Evolutionary conservation across 2,329 filamentous ascomycete genomes (phyloP), one percentile per base, ranked within the genome.

Genomic region (Fusarium albosuccineum): DNA sequence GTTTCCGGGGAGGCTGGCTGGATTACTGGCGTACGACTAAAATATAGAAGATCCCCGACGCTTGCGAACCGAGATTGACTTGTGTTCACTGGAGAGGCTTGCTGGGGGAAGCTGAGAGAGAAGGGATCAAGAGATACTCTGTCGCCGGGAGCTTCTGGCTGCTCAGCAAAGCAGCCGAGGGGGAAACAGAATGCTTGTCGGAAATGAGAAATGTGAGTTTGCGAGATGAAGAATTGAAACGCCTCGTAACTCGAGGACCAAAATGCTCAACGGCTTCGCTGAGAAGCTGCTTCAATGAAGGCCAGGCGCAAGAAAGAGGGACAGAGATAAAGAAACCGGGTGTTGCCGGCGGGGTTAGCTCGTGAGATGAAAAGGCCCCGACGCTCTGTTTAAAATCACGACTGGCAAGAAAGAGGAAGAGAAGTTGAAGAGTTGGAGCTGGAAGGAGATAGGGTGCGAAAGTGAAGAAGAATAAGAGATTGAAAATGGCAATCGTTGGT

Each of bases 321-420:
- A 29, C 16, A 37, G 39, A 50, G 45, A 52, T 29, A 49, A 39
- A 60, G 60, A 67, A 70, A 44, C 52, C 60, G 55, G 60, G 56
- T 46, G 45, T 56, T 64, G 45, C 52, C 55, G 59, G 66, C 60
- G 60, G 67, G 63, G 66, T 56, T 30, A 48, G 41, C 33, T 34
- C 36, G 14, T 34, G 46, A 53, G 46, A 57, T 45, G 44, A 62
- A 42, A 46, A 26, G 30, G 13, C 9, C 17, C 42, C 44, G 16
- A 45, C 53, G 63, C 42, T 61, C 40, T 50, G 42, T 26, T 53
- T 51, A 49, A 49, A 44, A 56, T 26, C 56, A 56, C 34, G 40
- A 9, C 36, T 29, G 17, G 29, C 11, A 45, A 40, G 9, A 13
- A 40, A 34, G 30, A 42, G 13, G 27, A 33, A 36, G 33, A 41